These are phyloP conservation scores for Marasmius tenuissimus DNA, from an alignment of 1,284 basidiomycete genomes.

Conservation along the genomic window DNA sequence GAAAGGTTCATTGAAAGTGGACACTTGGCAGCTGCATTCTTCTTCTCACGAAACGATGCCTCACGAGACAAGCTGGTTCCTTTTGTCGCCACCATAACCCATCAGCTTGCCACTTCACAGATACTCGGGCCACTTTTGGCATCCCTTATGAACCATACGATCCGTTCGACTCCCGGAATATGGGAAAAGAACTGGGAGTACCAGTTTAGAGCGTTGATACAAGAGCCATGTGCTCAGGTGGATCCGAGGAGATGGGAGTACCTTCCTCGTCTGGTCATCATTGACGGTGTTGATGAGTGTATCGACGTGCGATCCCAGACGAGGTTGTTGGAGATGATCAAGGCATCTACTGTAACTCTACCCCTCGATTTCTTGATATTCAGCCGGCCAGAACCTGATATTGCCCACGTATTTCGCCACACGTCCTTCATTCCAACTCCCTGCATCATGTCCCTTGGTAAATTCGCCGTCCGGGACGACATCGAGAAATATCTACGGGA, in stretches of 20 bases:
- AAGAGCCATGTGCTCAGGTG: background rate
- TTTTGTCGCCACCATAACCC: background rate
- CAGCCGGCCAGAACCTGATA: background rate
- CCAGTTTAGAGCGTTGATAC: background rate
- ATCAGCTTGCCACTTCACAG: background rate
- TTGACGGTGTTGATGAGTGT: background rate
- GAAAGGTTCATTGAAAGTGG: background rate
- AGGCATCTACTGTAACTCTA: background rate
- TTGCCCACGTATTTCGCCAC: background rate
- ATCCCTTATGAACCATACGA: background rate
- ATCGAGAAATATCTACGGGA: background rate
- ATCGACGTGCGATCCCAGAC: background rate
- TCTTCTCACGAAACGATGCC: background rate
- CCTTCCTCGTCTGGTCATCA: background rate
- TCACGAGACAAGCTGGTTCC: background rate
- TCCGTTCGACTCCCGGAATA: background rate
- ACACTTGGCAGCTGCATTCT: background rate
- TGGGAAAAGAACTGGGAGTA: background rate
- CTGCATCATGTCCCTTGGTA: background rate
- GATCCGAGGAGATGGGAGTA: background rate
- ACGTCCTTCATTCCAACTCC: background rate
- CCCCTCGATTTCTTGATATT: background rate
- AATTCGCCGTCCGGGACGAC: background rate
- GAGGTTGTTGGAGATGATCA: background rate
- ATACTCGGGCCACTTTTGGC: background rate